Conservation (phyloP, 148 eudicot species). For the Limonium bicolor region DNA sequence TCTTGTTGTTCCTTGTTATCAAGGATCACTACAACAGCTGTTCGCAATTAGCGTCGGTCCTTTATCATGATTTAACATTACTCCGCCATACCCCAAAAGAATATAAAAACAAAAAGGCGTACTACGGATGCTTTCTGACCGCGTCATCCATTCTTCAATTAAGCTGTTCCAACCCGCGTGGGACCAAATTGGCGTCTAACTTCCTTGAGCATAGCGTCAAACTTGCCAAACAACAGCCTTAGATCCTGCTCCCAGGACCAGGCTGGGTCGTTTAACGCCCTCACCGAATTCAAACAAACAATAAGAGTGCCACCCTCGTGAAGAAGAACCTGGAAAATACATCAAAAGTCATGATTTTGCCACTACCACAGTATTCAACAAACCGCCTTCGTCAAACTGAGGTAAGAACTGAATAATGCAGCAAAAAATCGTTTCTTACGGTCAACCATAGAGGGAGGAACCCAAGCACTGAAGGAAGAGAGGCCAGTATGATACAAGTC, state of each 20-base stretch:
- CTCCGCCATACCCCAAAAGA: too few species aligned
- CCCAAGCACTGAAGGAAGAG: slow-evolving; percentile 86
- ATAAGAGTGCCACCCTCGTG: slow-evolving; percentile 95
- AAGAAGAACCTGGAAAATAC: slow-evolving; percentile 59
- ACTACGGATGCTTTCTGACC: too few species aligned
- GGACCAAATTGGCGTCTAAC: too few species aligned
- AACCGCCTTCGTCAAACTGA: neutral
- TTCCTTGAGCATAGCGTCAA: too few species aligned
- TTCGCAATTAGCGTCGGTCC: too few species aligned
- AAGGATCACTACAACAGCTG: too few species aligned
- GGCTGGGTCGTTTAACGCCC: slow-evolving; percentile 56
- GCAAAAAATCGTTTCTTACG: slow-evolving; percentile 19
- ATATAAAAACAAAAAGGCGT: too few species aligned
- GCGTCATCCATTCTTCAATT: too few species aligned
- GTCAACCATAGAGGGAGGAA: slow-evolving; percentile 90
- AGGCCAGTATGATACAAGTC: slow-evolving; percentile 69
- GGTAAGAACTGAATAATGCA: neutral
- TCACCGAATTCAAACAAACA: slow-evolving; percentile 85
- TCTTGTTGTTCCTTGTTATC: too few species aligned
- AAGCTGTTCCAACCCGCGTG: too few species aligned
- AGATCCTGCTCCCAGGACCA: slow-evolving; percentile 59
- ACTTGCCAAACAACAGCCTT: slow-evolving; percentile 18
- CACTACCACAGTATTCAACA: neutral
- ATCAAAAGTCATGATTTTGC: neutral
- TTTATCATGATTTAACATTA: too few species aligned